Evolutionary conservation across 805 yeast genomes (phyloP), one percentile per base, ranked within the genome.

Genomic region (Teunomyces pallodes): DNA sequence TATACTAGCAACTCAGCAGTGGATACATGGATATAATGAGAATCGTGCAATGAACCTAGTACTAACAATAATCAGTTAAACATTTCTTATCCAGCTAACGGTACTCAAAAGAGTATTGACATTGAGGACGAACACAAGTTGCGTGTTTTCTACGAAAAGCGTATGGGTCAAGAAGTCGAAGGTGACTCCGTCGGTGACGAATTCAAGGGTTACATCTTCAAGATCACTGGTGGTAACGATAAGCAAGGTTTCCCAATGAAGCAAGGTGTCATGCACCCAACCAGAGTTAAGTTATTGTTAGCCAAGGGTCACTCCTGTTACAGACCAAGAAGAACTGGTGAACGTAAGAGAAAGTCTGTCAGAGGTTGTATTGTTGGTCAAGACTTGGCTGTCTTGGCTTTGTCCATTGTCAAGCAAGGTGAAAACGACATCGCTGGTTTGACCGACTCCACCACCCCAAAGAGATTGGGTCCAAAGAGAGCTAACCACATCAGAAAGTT

Each of bases 171-270:
- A 81, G 99, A 94, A 81, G 96, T 94, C 73, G 96, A 90, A 74
- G 99, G 98, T 79, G 99, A 94, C 78, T 77, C 90, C 60, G 87
- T 94, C 68, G 96, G 96, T 72, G 98, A 94, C 70, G 99, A 95
- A 82, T 90, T 92, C 92, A 92, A 90, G 80, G 99, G 99, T 72
- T 94, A 94, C 90, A 77, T 90, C 74, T 91, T 94, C 88, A 95
- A 87, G 84, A 91, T 94, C 77, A 80, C 97, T 68, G 99, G 99
- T 75, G 99, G 99, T 86, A 94, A 94, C 87, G 99, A 94, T 83
- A 94, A 94, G 83, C 99, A 94, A 84, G 99, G 99, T 83, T 94
- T 94, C 97, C 98, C 99, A 81, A 94, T 95, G 99, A 94, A 91
- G 81, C 99, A 95, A 82, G 99, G 99, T 87, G 99, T 94, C 62